Evolutionary conservation across 495 filamentous ascomycete genomes (phyloP), one percentile per base, ranked within the genome.

Genomic region (Parachaetomium inaequale): DNA sequence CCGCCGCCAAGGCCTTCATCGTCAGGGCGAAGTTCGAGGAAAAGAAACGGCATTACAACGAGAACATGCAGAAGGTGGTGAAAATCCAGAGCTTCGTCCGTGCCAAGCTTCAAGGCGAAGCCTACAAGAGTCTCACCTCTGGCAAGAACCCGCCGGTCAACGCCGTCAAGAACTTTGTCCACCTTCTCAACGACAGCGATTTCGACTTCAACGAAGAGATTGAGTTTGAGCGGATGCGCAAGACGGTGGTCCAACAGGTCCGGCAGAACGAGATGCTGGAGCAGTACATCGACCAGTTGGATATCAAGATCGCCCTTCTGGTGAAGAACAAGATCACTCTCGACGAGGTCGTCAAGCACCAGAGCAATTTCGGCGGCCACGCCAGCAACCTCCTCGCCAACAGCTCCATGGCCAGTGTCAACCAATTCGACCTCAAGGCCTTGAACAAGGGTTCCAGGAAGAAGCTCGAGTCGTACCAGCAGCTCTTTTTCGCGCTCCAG

Each of bases 251-350:
- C 25, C 93, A 97, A 70, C 92, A 96, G 72, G 93, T 98, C 11
- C 87, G 94, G 15, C 93, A 96, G 65, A 98, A 98, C 66, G 94
- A 99, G 72, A 83, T 96, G 79, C 88, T 94, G 23, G 95, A 99
- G 75, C 90, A 96, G 68, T 98, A 98, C 68, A 96, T 99, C 68
- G 92, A 95, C 67, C 93, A 98, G 68, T 82, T 99, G 45, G 95
- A 98, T 69, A 96, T 97, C 80, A 99, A 99, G 77, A 99, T 99
- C 69, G 94, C 93, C 14, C 84, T 99, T 6, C 83, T 99, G 17
- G 95, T 98, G 63, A 97, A 98, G 80, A 98, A 98, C 77, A 99
- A 98, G 76, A 99, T 99, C 70, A 98, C 95, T 0, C 82, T 98
- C 1, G 94, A 99, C 71, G 94, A 99, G 80, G 93, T 99, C 47